Base-by-base conservation (phyloP, 352 stramenopile genomes). In the Phytophthora constricta region DNA sequence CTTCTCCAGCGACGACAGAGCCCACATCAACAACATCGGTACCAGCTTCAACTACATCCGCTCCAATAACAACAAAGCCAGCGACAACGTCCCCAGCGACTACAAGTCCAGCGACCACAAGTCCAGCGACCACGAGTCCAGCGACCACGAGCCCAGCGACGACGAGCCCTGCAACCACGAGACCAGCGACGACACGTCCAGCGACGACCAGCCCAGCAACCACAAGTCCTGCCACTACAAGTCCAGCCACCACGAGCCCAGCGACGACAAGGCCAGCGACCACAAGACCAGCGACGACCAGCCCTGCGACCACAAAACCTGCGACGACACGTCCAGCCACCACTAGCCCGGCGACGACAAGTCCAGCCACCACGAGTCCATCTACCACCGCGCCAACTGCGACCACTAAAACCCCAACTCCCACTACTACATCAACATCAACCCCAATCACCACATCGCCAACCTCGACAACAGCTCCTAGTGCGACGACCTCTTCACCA, bases 381-480 rank as follows among this genome's bases (percentile, higher is more conserved):
- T 11, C 47, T 41, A 33, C 52, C 14, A 43, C 50, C 0, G 26
- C 47, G 5, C 42, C 63, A 19, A 14, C 55, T 16, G 51, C 62
- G 9, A 63, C 54, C 22, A 16, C 19, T 42, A 13, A 7, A 13
- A 11, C 31, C 7, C 56, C 20, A 3, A 9, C 63, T 1, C 22
- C 59, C 23, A 54, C 59, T 0, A 46, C 60, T 5, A 19, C 61
- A n/a, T 10, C 28, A 5, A 46, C 54, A 27, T 9, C 22, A 8
- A 28, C 63, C 4, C 17, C 39, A n/a, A 33, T n/a, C n/a, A n/a
- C n/a, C n/a, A 43, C 45, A 16, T 14, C 53, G n/a, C 20, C 62
- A 23, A 2, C 65, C 31, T 7, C 31, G 3, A 70, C 60, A 13
- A 54, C 55, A 47, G 50, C 52, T 2, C 14, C 58, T 1, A 53